Evolutionary conservation across 2,329 filamentous ascomycete species (phyloP), one percentile per base, ranked within the genome.

Genomic region (Clonostachys chloroleuca): DNA sequence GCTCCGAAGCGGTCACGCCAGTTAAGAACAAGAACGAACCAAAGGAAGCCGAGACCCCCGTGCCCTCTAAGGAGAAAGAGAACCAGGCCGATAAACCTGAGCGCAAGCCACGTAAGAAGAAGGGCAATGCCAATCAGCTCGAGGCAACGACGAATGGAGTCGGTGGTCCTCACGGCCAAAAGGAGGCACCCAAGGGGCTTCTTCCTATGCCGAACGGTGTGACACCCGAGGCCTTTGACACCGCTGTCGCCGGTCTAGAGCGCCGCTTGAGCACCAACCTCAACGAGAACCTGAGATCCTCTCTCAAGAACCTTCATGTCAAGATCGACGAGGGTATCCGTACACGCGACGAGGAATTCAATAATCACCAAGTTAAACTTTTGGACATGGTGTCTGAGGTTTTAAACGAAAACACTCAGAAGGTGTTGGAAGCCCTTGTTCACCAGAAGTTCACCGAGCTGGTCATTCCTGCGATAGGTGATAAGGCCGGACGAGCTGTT

Each of bases 401-500:
- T 34, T 70, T 86, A 43, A 82, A 80, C 52, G 74, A 78, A 50
- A 84, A 83, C 59, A 83, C 80, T 17, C 77, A 84, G 64, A 84
- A 87, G 57, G 88, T 89, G 18, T 77, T 96, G 36, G 77, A 83
- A 51, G 84, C 83, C 51, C 88, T 95, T 55, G 84, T 96, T 44
- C 80, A 82, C 42, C 78, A 83, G 43, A 87, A 87, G 63, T 89
- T 96, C 54, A 80, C 89, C 51, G 77, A 83, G 47, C 77, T 83
- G 13, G 81, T 96, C 41, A 73, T 96, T 45, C 92, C 94, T 12
- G 75, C 84, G 34, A 72, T 97, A 48, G 79, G 83, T 39, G 78
- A 84, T 45, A 75, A 84, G 40, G 83, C 88, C 13, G 76, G 81
- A 41, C 80, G 82, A 51, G 78, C 85, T 5, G 75, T 96, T 30